phyloP scores from a whole-genome alignment of 495 filamentous ascomycete species.

The Penicillium verhagenii region DNA sequence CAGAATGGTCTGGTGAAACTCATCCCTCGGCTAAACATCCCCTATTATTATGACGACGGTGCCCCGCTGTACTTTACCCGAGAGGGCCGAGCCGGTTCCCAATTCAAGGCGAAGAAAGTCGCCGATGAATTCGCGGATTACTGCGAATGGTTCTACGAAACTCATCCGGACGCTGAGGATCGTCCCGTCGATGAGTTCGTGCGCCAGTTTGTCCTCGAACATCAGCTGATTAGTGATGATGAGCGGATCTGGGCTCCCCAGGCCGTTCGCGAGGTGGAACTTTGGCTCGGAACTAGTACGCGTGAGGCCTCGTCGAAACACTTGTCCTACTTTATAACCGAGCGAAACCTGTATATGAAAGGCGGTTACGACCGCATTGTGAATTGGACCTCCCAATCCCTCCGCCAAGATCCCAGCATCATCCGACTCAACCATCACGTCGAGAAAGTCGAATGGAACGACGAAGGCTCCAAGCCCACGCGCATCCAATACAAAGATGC shows the following conservation, averaged over 20 bases:
- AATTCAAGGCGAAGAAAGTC: slow-evolving; percentile 29
- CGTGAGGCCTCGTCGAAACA: slow-evolving; percentile 24
- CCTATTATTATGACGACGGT: slow-evolving; percentile 27
- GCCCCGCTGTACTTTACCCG: slow-evolving; percentile 21
- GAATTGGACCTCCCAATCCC: slow-evolving; percentile 20
- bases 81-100: slow-evolving; percentile 23
- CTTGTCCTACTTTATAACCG: slow-evolving; percentile 25
- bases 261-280: slow-evolving; percentile 24
- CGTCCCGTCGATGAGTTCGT: slow-evolving; percentile 22
- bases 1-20: slow-evolving; percentile 27
- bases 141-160: slow-evolving; percentile 25
- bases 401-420: slow-evolving; percentile 9
- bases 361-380: slow-evolving; percentile 27
- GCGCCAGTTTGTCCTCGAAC: slow-evolving; percentile 20
- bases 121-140: slow-evolving; percentile 29
- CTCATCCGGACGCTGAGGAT: slow-evolving; percentile 23
- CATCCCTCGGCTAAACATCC: slow-evolving; percentile 19
- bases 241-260: slow-evolving; percentile 26
- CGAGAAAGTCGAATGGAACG: slow-evolving; percentile 20
- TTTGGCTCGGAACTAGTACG: slow-evolving; percentile 23
- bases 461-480: slow-evolving; percentile 9
- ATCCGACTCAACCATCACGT: slow-evolving; percentile 21
- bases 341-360: slow-evolving; percentile 29
- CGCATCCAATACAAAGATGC: slow-evolving; percentile 17
- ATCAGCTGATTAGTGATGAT: slow-evolving; percentile 25